These are phyloP conservation scores for Cucurbita moschata DNA, from an alignment of 306 rosid genomes.

Conservation along the genomic window DNA sequence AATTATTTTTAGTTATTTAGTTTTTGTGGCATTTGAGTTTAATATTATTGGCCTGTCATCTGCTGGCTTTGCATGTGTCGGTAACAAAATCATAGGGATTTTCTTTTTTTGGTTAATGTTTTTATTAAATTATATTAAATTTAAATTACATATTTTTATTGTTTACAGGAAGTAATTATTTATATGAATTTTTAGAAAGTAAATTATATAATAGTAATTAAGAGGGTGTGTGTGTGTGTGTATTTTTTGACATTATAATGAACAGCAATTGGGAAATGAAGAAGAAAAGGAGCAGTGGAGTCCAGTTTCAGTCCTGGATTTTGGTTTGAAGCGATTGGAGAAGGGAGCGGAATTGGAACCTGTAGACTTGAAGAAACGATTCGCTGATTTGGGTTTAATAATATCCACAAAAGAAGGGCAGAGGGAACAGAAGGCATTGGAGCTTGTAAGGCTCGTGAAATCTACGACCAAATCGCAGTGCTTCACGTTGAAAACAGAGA, in stretches of 20 bases:
- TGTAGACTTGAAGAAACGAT: slow-evolving; percentile 33
- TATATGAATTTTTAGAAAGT: no score
- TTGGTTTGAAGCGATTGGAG: slow-evolving; percentile 41
- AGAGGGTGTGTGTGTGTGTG: neutral
- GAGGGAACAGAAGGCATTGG: slow-evolving; percentile 12
- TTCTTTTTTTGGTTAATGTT: neutral
- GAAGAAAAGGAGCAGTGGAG: slow-evolving; percentile 66
- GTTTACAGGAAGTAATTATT: no score
- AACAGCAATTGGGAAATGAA: slow-evolving; percentile 49
- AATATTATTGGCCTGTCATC: neutral
- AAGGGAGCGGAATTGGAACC: slow-evolving; percentile 23
- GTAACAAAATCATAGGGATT: neutral
- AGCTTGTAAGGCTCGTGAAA: slow-evolving; percentile 17
- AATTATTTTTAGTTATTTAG: neutral
- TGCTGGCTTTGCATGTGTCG: neutral
- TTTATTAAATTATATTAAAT: neutral
- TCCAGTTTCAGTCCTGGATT: slow-evolving; percentile 65
- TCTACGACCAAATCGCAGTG: neutral
- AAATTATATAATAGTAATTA: no score
- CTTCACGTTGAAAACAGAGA: slow-evolving; percentile 19
- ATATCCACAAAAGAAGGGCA: neutral
- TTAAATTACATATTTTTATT: no score
- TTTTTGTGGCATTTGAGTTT: no score
- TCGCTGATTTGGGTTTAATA: neutral
- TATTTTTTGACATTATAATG: neutral